phyloP scores from a whole-genome alignment of 352 stramenopile species.

The Phytopythium helicoides region DNA sequence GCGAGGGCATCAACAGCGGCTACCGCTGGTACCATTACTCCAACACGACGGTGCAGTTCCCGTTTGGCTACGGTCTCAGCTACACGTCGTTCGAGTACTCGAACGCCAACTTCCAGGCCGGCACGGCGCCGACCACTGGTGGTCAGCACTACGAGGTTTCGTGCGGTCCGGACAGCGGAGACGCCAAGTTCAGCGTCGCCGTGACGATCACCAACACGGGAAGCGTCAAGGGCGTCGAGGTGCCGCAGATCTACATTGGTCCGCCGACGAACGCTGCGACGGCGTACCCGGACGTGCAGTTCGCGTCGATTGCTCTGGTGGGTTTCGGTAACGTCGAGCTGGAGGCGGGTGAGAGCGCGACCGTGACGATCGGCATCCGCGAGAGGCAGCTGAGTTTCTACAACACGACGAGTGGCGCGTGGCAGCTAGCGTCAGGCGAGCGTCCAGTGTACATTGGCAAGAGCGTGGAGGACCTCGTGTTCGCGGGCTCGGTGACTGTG shows the following conservation, averaged over 20 bases:
- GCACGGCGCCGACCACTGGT: slow-evolving; percentile 10
- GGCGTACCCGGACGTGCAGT: slow-evolving; percentile 23
- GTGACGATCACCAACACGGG: slow-evolving; percentile 22
- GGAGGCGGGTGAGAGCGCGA: slow-evolving; percentile 24
- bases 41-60: slow-evolving; percentile 29
- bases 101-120: slow-evolving; percentile 20
- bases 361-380: slow-evolving; percentile 21
- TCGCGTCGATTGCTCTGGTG: slow-evolving; percentile 22
- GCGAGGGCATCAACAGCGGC: slow-evolving; percentile 28
- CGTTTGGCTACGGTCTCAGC: slow-evolving; percentile 26
- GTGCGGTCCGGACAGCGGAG: slow-evolving; percentile 14
- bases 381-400: slow-evolving; percentile 31
- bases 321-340: slow-evolving; percentile 31
- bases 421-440: slow-evolving; percentile 17
- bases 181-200: slow-evolving; percentile 22
- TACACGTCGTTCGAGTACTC: slow-evolving; percentile 35
- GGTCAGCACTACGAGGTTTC: slow-evolving; percentile 25
- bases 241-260: slow-evolving; percentile 29
- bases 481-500: slow-evolving; percentile 20
- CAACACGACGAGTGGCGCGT: slow-evolving; percentile 21
- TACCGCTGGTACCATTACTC: slow-evolving; percentile 30
- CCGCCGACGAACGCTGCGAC: slow-evolving; percentile 17
- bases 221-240: slow-evolving; percentile 26
- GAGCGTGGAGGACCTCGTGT: slow-evolving; percentile 20
- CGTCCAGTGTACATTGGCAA: slow-evolving; percentile 23